Percentiles rank a stretch among this genome's conserved stretches.
Evolutionary conservation across 805 yeast genomes (phyloP).

Genomic region (Metschnikowia noctiluminum): DNA sequence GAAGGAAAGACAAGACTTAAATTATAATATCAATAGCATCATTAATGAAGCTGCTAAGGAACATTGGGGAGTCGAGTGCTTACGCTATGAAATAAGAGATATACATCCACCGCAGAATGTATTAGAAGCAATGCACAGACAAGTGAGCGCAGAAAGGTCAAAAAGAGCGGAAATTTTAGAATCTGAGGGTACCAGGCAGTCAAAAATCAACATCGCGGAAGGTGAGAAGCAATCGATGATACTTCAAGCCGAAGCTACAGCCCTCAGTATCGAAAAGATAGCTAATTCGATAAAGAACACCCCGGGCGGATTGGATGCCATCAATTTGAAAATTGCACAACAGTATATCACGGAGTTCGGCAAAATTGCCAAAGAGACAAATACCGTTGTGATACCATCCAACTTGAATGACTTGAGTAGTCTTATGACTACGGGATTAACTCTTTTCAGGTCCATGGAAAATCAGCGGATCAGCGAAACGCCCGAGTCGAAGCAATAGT

Average conservation of each 20-base stretch:
- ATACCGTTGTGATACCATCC: conserved; percentile 74
- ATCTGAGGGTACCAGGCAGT: conserved; percentile 67
- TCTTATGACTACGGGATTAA: conserved; percentile 73
- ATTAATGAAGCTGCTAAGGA: conserved; percentile 80
- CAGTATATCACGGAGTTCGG: conserved; percentile 80
- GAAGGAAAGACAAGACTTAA: conserved; percentile 70
- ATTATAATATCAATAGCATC: conserved; percentile 69
- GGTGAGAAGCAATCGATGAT: conserved; percentile 73
- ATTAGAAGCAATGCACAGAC: conserved; percentile 87
- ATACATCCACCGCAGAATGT: conserved; percentile 85
- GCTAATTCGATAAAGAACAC: conserved; percentile 66
- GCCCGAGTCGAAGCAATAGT: neutral
- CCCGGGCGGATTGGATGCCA: conserved; percentile 73
- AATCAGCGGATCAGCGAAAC: neutral
- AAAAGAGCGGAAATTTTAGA: conserved; percentile 66
- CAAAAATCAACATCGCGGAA: conserved; percentile 62
- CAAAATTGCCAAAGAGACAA: conserved; percentile 76
- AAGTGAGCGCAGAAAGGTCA: conserved; percentile 83
- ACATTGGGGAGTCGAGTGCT: conserved; percentile 78
- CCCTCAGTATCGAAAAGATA: conserved; percentile 61
- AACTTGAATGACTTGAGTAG: conserved; percentile 71
- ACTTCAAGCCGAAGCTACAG: conserved; percentile 67
- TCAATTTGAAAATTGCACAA: conserved; percentile 75
- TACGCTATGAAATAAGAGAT: conserved; percentile 83
- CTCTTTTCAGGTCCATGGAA: conserved; percentile 49